Evolutionary conservation across 225 moss, liverwort and hornwort genomes (phyloP).

Genomic region (Asterella californica): DNA sequence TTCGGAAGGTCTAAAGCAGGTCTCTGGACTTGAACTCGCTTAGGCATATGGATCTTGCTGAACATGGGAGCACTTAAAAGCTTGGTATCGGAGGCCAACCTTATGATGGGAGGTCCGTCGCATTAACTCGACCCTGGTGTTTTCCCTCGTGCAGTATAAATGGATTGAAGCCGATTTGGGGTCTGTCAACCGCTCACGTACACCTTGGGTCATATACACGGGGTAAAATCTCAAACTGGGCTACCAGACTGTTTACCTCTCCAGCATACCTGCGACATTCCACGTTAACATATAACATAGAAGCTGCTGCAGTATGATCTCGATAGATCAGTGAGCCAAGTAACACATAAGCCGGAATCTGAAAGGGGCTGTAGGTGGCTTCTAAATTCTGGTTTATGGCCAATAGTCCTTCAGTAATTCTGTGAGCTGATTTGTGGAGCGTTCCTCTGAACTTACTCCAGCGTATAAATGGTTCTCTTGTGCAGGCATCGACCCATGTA

Average conservation of each 20-base stretch:
- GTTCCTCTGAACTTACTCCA: background rate
- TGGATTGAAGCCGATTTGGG: conserved; percentile 50
- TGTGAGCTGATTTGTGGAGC: too few species aligned
- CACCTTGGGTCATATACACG: conserved; percentile 66
- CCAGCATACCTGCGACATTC: background rate
- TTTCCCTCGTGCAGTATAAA: conserved; percentile 29
- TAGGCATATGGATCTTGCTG: too few species aligned
- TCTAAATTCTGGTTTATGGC: too few species aligned
- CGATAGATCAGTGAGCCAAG: background rate
- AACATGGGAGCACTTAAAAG: too few species aligned
- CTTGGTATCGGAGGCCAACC: too few species aligned
- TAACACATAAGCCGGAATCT: too few species aligned
- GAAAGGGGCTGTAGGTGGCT: too few species aligned
- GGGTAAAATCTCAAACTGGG: conserved; percentile 33
- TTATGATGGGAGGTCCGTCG: too few species aligned
- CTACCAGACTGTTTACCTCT: background rate
- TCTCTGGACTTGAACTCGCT: too few species aligned
- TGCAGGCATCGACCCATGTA: conserved; percentile 92
- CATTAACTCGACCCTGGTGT: background rate
- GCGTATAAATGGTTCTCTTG: background rate
- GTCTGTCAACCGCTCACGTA: conserved; percentile 52
- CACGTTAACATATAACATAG: background rate
- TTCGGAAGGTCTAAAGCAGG: too few species aligned
- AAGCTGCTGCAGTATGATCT: background rate
- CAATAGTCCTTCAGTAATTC: too few species aligned